Conservation (phyloP, 176 grass and related monocot species). For the Bonia amplexicaulis region DNA sequence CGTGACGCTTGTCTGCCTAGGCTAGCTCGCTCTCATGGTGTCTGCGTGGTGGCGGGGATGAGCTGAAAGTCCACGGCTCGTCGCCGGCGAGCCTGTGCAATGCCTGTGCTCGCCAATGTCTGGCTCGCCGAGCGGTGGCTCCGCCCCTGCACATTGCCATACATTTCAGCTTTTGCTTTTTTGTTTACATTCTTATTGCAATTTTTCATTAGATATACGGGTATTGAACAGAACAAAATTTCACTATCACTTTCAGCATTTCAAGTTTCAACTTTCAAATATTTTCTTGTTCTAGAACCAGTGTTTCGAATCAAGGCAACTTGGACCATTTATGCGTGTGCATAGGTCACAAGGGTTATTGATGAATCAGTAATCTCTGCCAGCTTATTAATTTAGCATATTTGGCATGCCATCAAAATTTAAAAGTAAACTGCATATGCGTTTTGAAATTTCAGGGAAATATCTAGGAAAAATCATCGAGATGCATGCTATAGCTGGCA, state of each 20-base stretch:
- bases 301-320: neutral
- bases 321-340: neutral
- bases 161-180: neutral
- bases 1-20: too few relatives aligned
- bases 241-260: neutral
- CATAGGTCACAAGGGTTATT: neutral
- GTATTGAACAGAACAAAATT: neutral
- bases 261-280: neutral
- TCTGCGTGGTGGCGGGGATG: too few relatives aligned
- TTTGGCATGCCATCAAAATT: neutral
- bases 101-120: too few relatives aligned
- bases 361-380: neutral
- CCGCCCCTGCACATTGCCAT: neutral
- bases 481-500: neutral
- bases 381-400: neutral
- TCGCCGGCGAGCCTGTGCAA: too few relatives aligned
- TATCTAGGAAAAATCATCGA: neutral
- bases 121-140: too few relatives aligned
- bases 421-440: neutral
- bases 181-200: neutral
- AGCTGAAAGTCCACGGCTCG: too few relatives aligned
- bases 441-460: neutral
- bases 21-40: too few relatives aligned
- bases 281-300: constrained; percentile 7
- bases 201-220: neutral